A percentile compares a stretch with the other conserved stretches of the same genome.
Evolutionary conservation across 306 rosid genomes (phyloP).

Genomic region (Acmispon strigosus): DNA sequence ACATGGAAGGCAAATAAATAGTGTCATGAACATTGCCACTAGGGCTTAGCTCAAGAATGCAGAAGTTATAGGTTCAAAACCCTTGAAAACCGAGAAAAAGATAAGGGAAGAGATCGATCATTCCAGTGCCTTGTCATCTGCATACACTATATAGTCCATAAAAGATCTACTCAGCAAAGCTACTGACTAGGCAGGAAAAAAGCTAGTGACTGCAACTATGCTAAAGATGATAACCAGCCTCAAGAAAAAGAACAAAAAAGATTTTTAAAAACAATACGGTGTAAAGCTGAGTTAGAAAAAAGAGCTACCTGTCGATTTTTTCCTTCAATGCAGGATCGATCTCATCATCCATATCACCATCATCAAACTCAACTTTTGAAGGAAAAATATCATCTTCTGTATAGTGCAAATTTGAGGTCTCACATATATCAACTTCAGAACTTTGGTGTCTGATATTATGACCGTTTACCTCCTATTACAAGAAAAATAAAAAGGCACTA

Average conservation of each 20-base stretch:
- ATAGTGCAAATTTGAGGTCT: conserved; percentile 44
- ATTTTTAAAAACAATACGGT: neutral
- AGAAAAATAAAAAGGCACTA: neutral
- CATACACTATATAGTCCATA: neutral
- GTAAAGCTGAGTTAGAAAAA: neutral
- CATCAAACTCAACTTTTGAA: conserved; percentile 56
- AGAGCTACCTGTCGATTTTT: conserved; percentile 75
- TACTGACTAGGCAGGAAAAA: neutral
- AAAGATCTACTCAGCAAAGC: neutral
- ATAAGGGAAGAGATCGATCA: neutral
- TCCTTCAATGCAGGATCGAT: conserved; percentile 87
- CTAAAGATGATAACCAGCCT: neutral
- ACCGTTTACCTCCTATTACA: conserved; percentile 56
- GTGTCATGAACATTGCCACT: neutral
- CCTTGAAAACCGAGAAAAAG: neutral
- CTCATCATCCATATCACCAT: conserved; percentile 74
- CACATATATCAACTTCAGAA: conserved; percentile 43
- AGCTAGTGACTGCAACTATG: neutral
- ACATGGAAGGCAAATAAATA: neutral
- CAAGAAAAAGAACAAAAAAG: neutral
- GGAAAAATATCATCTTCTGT: conserved; percentile 25
- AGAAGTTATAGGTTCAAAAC: conserved; percentile 8
- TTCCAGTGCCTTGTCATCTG: neutral
- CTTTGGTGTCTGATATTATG: conserved; percentile 42
- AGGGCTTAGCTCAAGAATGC: conserved; percentile 1